These are phyloP conservation scores for Podila verticillata DNA, from an alignment of 192 early-diverging fungal species.

Conservation along the genomic window DNA sequence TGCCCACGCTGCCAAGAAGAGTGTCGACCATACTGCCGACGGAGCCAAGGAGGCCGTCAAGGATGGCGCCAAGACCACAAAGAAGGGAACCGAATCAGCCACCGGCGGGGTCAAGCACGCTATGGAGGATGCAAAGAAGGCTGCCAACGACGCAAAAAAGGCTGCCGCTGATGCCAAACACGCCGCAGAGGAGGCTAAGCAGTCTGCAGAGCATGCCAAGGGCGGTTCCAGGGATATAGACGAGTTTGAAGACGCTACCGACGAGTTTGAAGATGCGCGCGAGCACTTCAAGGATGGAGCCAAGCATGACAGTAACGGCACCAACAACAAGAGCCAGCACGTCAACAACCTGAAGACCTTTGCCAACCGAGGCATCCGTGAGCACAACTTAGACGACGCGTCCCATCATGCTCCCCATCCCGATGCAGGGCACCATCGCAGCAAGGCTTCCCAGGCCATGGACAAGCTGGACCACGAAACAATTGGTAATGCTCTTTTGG, in stretches of 20 bases:
- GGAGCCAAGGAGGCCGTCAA: neutral
- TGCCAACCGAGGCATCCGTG: conserved; percentile 19
- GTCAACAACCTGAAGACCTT: conserved; percentile 31
- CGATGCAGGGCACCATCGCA: conserved; percentile 27
- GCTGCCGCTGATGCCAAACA: neutral
- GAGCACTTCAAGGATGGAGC: conserved; percentile 3
- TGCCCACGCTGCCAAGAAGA: conserved; percentile 10
- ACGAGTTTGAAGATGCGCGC: conserved; percentile 7
- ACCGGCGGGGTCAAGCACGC: neutral
- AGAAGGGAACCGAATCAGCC: neutral
- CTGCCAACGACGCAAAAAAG: conserved; percentile 1
- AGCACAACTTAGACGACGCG: conserved; percentile 15
- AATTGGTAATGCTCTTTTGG: conserved; percentile 26
- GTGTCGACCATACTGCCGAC: conserved; percentile 3
- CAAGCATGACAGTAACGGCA: neutral
- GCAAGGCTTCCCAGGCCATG: conserved; percentile 12
- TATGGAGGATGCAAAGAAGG: conserved; percentile 1
- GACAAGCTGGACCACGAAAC: conserved; percentile 9
- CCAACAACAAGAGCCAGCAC: conserved; percentile 16
- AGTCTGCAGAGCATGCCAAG: conserved; percentile 2
- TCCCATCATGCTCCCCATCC: conserved; percentile 11
- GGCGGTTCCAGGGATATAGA: neutral
- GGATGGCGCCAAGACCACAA: neutral
- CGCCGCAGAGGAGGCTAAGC: neutral
- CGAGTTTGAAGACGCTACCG: neutral